Evolutionary conservation across 106 monocot genomes (phyloP), one percentile per base, ranked within the genome.

Genomic region (Platanthera zijinensis): DNA sequence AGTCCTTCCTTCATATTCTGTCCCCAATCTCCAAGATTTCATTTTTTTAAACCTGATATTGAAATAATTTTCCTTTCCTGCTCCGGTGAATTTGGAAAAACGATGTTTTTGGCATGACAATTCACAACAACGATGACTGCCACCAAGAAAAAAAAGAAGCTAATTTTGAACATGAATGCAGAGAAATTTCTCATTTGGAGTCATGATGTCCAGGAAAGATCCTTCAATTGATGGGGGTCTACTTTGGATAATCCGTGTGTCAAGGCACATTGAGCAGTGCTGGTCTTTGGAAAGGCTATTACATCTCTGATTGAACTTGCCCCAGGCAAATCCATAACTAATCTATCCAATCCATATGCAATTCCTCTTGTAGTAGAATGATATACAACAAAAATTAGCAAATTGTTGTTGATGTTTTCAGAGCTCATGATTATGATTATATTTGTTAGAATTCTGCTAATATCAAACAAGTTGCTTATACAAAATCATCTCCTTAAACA

Each of bases 211-310:
- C 25, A 25, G 25, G 79, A 86, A 9, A 97, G 87, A n/a, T 97
- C 96, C 67, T 84, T 89, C 64, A 91, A 53, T 72, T 97, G 96
- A 47, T 88, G 82, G 49, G 91, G 89, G 53, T 94, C 93, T 17
- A 97, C 91, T 5, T 48, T 74, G n/a, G 96, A 93, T 50, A 93
- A 93, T 10, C 93, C 79, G 53, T 86, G 91, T n/a, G 93, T 99
- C 25, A 99, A 86, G 18, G 89, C 91, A 74, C 97, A 99, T 53
- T 99, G 94, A 21, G 97, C 89, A 22, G 97, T 90, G 39, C 94
- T 92, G 4, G 97, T 97, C 77, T 97, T 97, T 15, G 97, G 97
- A 77, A 97, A 97, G 75, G 97, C 94, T 73, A 97, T 97, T 9
- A 97, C 97, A 81, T 97, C 97, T 54, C 97, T 85, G 32, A 97